Base-by-base conservation (phyloP, 129 eudicot species). In the Cynara cardunculus region DNA sequence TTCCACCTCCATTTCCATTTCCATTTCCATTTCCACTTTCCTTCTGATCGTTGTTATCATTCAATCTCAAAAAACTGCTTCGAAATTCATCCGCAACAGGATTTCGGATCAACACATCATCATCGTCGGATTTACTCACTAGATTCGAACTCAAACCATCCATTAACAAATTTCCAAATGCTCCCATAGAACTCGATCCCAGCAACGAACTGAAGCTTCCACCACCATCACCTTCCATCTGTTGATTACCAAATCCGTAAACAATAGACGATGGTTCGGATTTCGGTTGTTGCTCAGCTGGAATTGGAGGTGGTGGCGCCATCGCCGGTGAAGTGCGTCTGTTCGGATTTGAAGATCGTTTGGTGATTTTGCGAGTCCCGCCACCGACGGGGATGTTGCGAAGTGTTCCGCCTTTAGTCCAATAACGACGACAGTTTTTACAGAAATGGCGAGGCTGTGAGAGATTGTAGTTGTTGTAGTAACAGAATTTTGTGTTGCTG, bases 341-440 rank as follows among this genome's bases (percentile, higher is more conserved):
- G 25, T 71, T 87, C 25, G 84, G 53, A 72, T 79, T 75, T 26
- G 89, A 28, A 64, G 78, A 11, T 8, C 92, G 90, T 78, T 89
- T 92, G 25, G 90, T 35, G 82, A 68, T 81, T 78, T 92, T 92
- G 21, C 95, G 83, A 12, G 88, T 85, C 24, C 82, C 93, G 61
- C 95, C 97, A 30, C 97, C 97, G 37, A 92, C 84, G 0, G 97
- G 97, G 39, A 92, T 88, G 86, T 92, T 92, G 10, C 94, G 82
- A n/a, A 92, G 87, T 2, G 92, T 82, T 59, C 97, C 97, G 67
- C 97, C 97, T 83, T 92, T 92, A 13, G 97, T 92, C 97, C 97
- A 92, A 66, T 92, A 92, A 22, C 97, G 78, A 2, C 79, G 83
- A 44, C 97, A 92, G 74, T 78, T 84, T 85, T 88, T 90, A 78